Percentiles rank a stretch among this genome's conserved stretches.
phyloP scores from a whole-genome alignment of 768 basidiomycete genomes.

The Holtermannia corniformis region DNA sequence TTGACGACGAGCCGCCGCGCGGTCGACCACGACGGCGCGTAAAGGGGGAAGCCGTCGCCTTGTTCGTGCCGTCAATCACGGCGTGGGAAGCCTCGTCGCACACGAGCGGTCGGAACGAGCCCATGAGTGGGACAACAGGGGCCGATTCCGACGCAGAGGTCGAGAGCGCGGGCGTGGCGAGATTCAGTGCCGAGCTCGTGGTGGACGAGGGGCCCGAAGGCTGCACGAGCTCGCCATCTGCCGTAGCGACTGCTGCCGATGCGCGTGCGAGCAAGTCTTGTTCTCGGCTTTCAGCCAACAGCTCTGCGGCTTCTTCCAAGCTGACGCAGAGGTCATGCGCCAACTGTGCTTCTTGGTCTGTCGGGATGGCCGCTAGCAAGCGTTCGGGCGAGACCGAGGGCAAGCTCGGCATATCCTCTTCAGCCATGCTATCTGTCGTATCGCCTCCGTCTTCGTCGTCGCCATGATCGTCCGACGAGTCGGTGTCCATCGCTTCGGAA shows the following conservation, averaged over 20 bases:
- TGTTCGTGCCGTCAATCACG: slow-evolving; percentile 29
- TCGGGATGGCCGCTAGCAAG: slow-evolving; percentile 1
- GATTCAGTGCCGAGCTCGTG: not conserved
- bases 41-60: slow-evolving; percentile 31
- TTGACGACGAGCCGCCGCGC: slow-evolving; percentile 14
- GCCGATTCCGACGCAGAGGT: slow-evolving; percentile 6
- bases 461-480: slow-evolving; percentile 12
- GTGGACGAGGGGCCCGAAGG: not conserved
- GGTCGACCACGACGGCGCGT: slow-evolving; percentile 25
- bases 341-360: not conserved
- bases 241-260: not conserved
- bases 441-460: slow-evolving; percentile 26
- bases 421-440: slow-evolving; percentile 37
- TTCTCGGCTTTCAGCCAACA: not conserved
- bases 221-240: not conserved
- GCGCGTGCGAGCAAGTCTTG: not conserved
- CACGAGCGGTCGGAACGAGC: slow-evolving; percentile 30
- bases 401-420: slow-evolving; percentile 37
- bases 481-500: slow-evolving; percentile 22
- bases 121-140: slow-evolving; percentile 27
- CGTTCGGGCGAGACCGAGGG: slow-evolving; percentile 27
- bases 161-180: slow-evolving; percentile 12
- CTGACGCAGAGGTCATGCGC: not conserved
- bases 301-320: not conserved
- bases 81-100: slow-evolving; percentile 30